These are phyloP conservation scores for Mucor lusitanicus DNA, from an alignment of 371 early-diverging fungal genomes.

Conservation along the genomic window DNA sequence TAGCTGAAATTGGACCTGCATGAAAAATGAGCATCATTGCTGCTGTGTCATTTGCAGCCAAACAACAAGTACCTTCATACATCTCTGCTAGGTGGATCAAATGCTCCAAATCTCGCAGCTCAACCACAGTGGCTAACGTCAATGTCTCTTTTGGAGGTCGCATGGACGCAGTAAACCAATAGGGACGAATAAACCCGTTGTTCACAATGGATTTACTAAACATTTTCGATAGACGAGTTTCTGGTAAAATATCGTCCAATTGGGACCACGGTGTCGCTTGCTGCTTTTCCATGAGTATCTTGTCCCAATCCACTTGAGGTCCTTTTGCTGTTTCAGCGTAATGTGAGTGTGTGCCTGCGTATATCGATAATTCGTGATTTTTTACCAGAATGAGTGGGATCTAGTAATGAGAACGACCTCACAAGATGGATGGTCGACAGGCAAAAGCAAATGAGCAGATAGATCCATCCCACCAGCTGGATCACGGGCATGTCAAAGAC, in stretches of 20 bases:
- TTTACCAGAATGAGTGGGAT: conserved; percentile 1
- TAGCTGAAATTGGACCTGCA: conserved; percentile 58
- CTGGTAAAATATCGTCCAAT: conserved; percentile 22
- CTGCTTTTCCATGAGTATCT: conserved; percentile 2
- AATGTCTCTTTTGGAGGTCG: conserved; percentile 21
- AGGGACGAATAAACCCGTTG: conserved; percentile 31
- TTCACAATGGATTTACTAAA: conserved; percentile 34
- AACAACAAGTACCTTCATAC: conserved; percentile 30
- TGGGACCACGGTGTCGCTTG: conserved; percentile 3
- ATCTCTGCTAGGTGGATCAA: conserved; percentile 28
- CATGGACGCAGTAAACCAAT: conserved; percentile 33
- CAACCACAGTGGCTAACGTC: conserved; percentile 33
- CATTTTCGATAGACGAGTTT: conserved; percentile 33
- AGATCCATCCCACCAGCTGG: conserved; percentile 27
- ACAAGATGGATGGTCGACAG: conserved; percentile 36
- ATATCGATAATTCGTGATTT: no score
- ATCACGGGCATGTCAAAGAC: conserved; percentile 18
- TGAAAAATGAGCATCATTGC: background rate
- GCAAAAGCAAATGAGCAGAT: conserved; percentile 27
- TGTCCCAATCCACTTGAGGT: conserved; percentile 13
- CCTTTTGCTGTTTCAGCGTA: background rate
- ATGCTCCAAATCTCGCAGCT: conserved; percentile 23
- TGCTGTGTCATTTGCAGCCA: background rate
- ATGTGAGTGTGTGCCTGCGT: background rate
- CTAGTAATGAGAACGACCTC: conserved; percentile 9